Base-by-base conservation (phyloP, 352 stramenopile species). In the Globisporangium mamillatum region DNA sequence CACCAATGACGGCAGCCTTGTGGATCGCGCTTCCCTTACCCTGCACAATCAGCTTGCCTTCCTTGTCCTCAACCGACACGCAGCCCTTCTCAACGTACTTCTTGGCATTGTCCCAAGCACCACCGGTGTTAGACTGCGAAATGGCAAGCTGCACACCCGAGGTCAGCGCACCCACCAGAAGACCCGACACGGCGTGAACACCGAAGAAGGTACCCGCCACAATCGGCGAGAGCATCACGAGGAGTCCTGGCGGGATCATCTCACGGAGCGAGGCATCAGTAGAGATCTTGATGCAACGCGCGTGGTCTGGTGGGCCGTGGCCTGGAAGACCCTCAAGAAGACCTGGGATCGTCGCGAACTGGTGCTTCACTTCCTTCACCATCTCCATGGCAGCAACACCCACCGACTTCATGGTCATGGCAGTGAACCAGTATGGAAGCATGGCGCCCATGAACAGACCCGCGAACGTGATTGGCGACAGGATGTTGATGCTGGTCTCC, bases 81-180 rank as follows among this genome's bases (percentile, higher is more conserved):
- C 86, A 95, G 68, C 91, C 94, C 87, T 98, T 98, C 86, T 99
- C 97, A 61, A 99, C 98, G 78, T 98, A 99, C 88, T 99, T 99
- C 89, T 99, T 99, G 61, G 97, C 97, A 78, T 99, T 99, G 75
- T 99, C 98, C 98, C 98, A 99, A 63, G 98, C 98, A 79, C 98
- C 98, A 73, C 98, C 98, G 67, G 97, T 98, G 93, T 99, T 99
- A 69, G 96, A 99, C 88, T 99, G 98, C 59, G 96, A 99, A 75
- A 99, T 98, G 58, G 98, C 98, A 62, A 99, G 88, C 88, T 99
- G 97, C 41, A 99, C 95, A 83, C 95, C 91, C 48, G 96, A 98
- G 58, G 98, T 95, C 66, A 99, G 79, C 34, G 92, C 82, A 70
- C 97, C 98, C 24, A 99, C 97, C 60, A 99, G 92, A 67, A 99